phyloP scores from a whole-genome alignment of 2,329 filamentous ascomycete species.

The Didymella arachidicola region DNA sequence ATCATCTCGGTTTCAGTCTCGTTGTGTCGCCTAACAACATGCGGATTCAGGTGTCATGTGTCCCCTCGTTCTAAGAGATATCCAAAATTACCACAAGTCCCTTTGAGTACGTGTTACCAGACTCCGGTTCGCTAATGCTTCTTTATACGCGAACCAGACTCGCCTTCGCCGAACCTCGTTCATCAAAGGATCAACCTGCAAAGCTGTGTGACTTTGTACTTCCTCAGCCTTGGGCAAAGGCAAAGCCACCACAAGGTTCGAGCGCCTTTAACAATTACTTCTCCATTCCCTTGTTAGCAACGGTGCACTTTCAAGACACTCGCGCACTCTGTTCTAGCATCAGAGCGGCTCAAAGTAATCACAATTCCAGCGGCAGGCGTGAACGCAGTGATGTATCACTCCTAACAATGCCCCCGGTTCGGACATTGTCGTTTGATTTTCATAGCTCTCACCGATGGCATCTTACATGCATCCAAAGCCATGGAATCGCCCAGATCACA shows the following conservation, averaged over 20 bases:
- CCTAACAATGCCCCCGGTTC: conserved; percentile 1
- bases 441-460: conserved; percentile 36
- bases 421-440: conserved; percentile 30
- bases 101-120: not conserved
- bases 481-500: no score
- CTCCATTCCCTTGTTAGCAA: not conserved
- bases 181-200: not conserved
- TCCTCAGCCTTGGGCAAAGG: not conserved
- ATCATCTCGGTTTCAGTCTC: not conserved
- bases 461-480: not conserved
- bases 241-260: not conserved
- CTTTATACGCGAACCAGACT: not conserved
- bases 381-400: not conserved
- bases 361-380: not conserved
- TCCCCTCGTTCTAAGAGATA: not conserved
- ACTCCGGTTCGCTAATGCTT: not conserved
- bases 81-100: not conserved
- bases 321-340: not conserved
- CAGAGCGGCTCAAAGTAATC: not conserved
- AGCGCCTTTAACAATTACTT: not conserved
- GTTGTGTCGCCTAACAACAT: not conserved
- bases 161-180: not conserved
- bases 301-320: not conserved
- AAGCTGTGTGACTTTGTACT: not conserved
- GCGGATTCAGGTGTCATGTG: not conserved